Evolutionary conservation across 768 basidiomycete species (phyloP).

Genomic region (Trametes gibbosa): DNA sequence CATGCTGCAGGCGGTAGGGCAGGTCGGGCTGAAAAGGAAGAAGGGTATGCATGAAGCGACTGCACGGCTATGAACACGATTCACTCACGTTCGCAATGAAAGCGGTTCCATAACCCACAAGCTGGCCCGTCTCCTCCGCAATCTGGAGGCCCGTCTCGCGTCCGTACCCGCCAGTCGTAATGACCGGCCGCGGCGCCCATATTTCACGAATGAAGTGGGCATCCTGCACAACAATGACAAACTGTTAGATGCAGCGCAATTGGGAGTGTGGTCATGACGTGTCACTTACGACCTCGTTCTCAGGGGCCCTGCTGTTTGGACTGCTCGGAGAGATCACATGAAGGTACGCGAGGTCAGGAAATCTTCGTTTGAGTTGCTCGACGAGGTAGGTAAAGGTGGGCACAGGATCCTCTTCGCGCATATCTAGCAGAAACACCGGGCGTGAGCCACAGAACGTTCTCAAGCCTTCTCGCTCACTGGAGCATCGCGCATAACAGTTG

Average conservation of each 20-base stretch:
- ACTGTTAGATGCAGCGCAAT: neutral
- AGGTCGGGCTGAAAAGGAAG: conserved; percentile 41
- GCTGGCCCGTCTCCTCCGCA: conserved; percentile 23
- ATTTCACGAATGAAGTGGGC: conserved; percentile 23
- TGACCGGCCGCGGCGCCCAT: conserved; percentile 25
- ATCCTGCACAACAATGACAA: neutral
- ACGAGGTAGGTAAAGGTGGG: conserved; percentile 53
- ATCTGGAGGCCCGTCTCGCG: conserved; percentile 19
- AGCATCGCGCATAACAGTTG: too few species aligned
- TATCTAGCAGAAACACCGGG: neutral
- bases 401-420: conserved; percentile 31
- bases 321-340: conserved; percentile 23
- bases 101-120: conserved; percentile 27
- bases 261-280: too few species aligned
- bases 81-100: conserved; percentile 30
- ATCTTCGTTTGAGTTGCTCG: conserved; percentile 31
- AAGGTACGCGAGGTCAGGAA: neutral
- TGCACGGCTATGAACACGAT: neutral
- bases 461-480: too few species aligned
- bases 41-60: neutral
- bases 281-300: conserved; percentile 4
- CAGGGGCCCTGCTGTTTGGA: neutral
- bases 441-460: neutral
- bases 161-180: conserved; percentile 26
- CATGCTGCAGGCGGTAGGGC: conserved; percentile 32